A percentile compares a stretch with the other conserved stretches of the same genome.
phyloP scores from a whole-genome alignment of 495 filamentous ascomycete genomes.

The Xylaria grammica region DNA sequence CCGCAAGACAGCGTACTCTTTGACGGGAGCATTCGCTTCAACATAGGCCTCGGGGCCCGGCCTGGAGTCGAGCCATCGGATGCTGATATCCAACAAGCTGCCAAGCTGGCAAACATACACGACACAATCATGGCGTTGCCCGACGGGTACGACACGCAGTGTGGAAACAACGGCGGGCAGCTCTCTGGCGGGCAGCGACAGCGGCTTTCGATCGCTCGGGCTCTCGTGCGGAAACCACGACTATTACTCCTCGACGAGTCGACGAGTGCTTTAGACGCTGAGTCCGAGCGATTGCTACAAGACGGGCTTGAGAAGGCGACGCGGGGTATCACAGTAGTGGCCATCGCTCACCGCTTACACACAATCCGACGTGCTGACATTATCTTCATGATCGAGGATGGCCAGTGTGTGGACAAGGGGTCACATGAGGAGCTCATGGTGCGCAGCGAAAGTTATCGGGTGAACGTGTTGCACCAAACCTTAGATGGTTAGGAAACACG shows the following conservation, averaged over 20 bases:
- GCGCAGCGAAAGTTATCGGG: conserved; percentile 62
- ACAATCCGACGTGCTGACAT: conserved; percentile 78
- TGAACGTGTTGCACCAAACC: conserved; percentile 56
- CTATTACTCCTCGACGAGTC: conserved; percentile 86
- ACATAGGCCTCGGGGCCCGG: conserved; percentile 57
- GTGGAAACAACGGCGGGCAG: conserved; percentile 54
- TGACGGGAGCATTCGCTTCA: conserved; percentile 59
- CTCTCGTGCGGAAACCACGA: conserved; percentile 77
- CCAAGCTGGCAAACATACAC: conserved; percentile 63
- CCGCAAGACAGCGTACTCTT: conserved; percentile 62
- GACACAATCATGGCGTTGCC: conserved; percentile 61
- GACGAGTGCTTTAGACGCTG: conserved; percentile 79
- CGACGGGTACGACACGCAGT: conserved; percentile 66
- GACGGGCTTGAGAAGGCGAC: conserved; percentile 72
- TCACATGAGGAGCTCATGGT: conserved; percentile 70
- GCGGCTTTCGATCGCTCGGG: conserved; percentile 76
- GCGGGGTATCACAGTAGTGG: conserved; percentile 76
- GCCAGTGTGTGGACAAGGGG: conserved; percentile 67
- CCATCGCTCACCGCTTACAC: conserved; percentile 77
- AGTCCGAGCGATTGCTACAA: conserved; percentile 72
- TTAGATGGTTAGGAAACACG: conserved; percentile 28
- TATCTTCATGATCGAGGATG: conserved; percentile 77
- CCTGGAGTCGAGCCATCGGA: conserved; percentile 46
- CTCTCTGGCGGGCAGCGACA: conserved; percentile 68
- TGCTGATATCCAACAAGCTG: conserved; percentile 61